A percentile compares a stretch with the other conserved stretches of the same genome.
phyloP scores from a whole-genome alignment of 2,329 filamentous ascomycete species.

The Xylariomycetidae sp. region DNA sequence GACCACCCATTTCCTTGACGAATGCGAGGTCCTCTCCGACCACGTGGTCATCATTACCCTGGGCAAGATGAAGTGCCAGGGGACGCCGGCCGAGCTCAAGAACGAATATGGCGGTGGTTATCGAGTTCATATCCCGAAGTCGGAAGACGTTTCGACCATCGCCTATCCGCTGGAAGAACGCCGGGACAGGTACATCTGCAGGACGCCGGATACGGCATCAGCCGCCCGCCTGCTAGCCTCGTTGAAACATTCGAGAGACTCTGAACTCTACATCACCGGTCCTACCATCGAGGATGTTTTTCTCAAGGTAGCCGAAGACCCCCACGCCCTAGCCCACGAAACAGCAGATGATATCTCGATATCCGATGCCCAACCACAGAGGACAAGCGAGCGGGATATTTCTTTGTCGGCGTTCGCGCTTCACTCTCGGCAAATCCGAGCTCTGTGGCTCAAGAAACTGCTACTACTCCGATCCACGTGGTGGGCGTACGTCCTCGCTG shows the following conservation, averaged over 20 bases:
- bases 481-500: constrained; percentile 20
- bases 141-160: constrained; percentile 14
- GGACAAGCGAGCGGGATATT: too few relatives aligned
- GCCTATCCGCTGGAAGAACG: constrained; percentile 15
- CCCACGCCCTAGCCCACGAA: constrained; percentile 15
- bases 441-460: constrained; percentile 20
- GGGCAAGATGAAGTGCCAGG: constrained; percentile 23
- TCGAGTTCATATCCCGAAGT: constrained; percentile 22
- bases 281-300: constrained; percentile 63
- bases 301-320: constrained; percentile 56
- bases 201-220: constrained; percentile 46
- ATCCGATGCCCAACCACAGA: constrained; percentile 5
- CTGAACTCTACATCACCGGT: constrained; percentile 56
- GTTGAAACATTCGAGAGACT: constrained; percentile 46
- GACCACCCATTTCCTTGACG: constrained; percentile 25
- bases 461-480: constrained; percentile 19
- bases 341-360: constrained; percentile 10
- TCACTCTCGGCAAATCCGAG: constrained; percentile 15
- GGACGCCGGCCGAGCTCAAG: constrained; percentile 24
- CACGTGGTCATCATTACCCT: constrained; percentile 20
- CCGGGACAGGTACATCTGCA: constrained; percentile 50
- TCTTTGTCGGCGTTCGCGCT: too few relatives aligned
- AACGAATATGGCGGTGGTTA: constrained; percentile 25
- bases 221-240: constrained; percentile 48
- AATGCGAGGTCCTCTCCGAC: constrained; percentile 21